Conservation (phyloP, 768 basidiomycete species). For the Boletus vinaceobasis region DNA sequence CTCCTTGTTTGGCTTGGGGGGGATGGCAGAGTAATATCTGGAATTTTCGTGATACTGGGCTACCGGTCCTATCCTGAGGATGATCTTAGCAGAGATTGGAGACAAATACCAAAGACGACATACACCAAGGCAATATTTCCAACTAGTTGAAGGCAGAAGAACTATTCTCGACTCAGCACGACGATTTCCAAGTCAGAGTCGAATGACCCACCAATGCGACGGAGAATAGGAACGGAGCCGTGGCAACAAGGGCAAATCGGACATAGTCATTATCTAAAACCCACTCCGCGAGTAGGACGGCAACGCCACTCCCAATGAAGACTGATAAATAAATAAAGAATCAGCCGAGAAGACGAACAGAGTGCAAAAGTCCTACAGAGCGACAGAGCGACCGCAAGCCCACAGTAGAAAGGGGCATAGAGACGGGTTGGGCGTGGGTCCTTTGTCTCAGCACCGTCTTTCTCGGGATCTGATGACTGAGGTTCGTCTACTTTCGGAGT, state of each 20-base stretch:
- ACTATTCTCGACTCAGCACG: slow-evolving; percentile 38
- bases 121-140: slow-evolving; percentile 61
- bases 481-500: slow-evolving; percentile 23
- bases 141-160: slow-evolving; percentile 71
- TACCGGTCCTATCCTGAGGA: slow-evolving; percentile 68
- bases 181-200: background rate
- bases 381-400: slow-evolving; percentile 59
- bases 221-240: slow-evolving; percentile 70
- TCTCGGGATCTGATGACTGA: slow-evolving; percentile 42
- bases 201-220: slow-evolving; percentile 57
- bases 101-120: background rate
- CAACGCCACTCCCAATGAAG: slow-evolving; percentile 63
- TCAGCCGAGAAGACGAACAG: slow-evolving; percentile 7
- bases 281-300: slow-evolving; percentile 62
- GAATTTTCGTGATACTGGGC: slow-evolving; percentile 85
- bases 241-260: slow-evolving; percentile 64
- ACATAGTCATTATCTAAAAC: slow-evolving; percentile 55
- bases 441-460: slow-evolving; percentile 35
- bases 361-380: slow-evolving; percentile 45
- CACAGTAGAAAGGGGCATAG: slow-evolving; percentile 71
- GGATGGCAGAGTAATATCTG: slow-evolving; percentile 71
- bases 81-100: slow-evolving; percentile 2
- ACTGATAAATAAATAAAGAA: slow-evolving; percentile 36
- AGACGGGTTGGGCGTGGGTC: slow-evolving; percentile 50
- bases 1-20: slow-evolving; percentile 55